A percentile compares a stretch with the other conserved stretches of the same genome.
phyloP scores from a whole-genome alignment of 2,329 filamentous ascomycete genomes.

The Phialemoniopsis sp. region DNA sequence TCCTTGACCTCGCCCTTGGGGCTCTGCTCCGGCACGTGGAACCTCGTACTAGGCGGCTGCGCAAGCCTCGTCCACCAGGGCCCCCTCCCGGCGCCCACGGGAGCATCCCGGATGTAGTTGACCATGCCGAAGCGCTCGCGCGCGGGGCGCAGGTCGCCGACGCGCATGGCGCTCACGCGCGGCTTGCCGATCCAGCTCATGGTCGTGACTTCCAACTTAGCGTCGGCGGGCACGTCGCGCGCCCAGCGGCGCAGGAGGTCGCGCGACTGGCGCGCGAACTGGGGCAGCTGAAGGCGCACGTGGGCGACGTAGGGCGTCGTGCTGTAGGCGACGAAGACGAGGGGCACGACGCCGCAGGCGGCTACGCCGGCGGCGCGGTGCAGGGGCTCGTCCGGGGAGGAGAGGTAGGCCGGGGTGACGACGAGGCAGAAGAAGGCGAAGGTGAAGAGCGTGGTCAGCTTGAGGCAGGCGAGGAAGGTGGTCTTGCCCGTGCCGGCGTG shows the following conservation, averaged over 20 bases:
- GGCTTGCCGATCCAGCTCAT: constrained; percentile 53
- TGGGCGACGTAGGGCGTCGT: constrained; percentile 69
- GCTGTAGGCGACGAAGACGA: constrained; percentile 59
- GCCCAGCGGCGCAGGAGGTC: constrained; percentile 50
- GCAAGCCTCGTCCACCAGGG: constrained; percentile 30
- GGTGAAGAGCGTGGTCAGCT: constrained; percentile 66
- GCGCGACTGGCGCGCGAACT: constrained; percentile 58
- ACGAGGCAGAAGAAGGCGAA: constrained; percentile 63
- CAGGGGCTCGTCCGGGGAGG: constrained; percentile 32
- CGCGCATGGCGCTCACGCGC: constrained; percentile 27
- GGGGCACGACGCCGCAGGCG: constrained; percentile 58
- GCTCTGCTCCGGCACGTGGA: constrained; percentile 22
- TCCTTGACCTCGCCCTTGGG: constrained; percentile 14
- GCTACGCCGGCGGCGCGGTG: constrained; percentile 33
- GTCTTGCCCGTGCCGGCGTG: constrained; percentile 67
- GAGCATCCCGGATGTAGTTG: constrained; percentile 27
- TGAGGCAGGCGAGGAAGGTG: constrained; percentile 65
- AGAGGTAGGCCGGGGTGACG: constrained; percentile 54
- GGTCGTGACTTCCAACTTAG: constrained; percentile 47
- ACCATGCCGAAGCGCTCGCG: constrained; percentile 28
- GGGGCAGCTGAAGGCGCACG: constrained; percentile 66
- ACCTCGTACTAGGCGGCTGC: constrained; percentile 19
- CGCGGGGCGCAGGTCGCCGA: constrained; percentile 26
- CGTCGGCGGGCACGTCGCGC: constrained; percentile 38
- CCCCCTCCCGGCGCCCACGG: constrained; percentile 1